These are phyloP conservation scores for Pseudoscleropodium purum DNA, from an alignment of 225 moss, liverwort and hornwort species.

Conservation along the genomic window DNA sequence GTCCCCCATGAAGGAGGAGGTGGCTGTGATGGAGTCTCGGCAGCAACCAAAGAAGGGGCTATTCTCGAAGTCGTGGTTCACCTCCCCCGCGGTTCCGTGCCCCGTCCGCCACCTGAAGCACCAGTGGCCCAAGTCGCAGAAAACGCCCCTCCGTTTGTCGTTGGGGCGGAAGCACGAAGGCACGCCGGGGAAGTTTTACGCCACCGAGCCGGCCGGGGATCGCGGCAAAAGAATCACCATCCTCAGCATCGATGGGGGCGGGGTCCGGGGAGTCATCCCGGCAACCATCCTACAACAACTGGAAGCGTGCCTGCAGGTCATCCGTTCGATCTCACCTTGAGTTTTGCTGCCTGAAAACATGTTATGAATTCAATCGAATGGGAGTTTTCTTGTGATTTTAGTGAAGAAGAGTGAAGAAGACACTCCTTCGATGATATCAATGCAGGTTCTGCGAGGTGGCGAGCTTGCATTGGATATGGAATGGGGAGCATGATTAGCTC, in stretches of 20 bases:
- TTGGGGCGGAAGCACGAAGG: constrained; percentile 6
- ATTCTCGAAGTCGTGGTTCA: constrained; percentile 3
- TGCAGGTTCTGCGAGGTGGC: neutral
- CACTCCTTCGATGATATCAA: neutral
- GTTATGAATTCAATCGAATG: neutral
- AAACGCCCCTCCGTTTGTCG: neutral
- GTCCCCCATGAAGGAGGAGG: constrained; percentile 4
- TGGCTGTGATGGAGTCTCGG: neutral
- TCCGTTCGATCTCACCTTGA: neutral
- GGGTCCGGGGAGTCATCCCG: constrained; percentile 48
- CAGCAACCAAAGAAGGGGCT: neutral
- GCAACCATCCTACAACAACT: constrained; percentile 24
- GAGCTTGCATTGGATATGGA: neutral
- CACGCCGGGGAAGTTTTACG: neutral
- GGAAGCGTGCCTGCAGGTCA: constrained; percentile 25
- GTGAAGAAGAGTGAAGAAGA: neutral
- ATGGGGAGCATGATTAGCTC: neutral
- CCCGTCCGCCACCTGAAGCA: neutral
- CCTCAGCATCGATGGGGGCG: constrained; percentile 55
- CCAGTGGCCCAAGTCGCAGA: neutral
- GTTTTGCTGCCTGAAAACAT: neutral
- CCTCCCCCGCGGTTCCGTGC: neutral
- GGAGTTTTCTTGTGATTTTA: neutral
- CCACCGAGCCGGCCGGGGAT: constrained; percentile 10
- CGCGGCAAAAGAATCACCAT: constrained; percentile 30